A percentile compares a stretch with the other conserved stretches of the same genome.
Evolutionary conservation across 1,284 basidiomycete species (phyloP).

Genomic region (Sporisorium sorghi): DNA sequence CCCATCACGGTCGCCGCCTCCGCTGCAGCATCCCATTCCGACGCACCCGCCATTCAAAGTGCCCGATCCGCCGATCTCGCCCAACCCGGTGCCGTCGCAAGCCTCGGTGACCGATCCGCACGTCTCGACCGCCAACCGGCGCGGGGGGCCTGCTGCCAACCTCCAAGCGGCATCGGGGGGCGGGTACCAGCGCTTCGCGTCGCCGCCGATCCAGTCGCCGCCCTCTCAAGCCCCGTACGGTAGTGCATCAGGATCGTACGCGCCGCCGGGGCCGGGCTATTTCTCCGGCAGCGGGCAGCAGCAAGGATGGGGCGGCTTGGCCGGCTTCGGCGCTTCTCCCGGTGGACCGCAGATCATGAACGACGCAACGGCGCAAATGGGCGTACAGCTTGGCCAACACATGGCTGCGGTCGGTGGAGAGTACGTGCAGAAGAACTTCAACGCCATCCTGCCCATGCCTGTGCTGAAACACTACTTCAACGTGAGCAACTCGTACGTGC

Average conservation of each 20-base stretch:
- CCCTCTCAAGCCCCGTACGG: slow-evolving; percentile 19
- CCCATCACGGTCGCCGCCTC: slow-evolving; percentile 57
- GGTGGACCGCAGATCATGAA: slow-evolving; percentile 74
- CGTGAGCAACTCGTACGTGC: slow-evolving; percentile 95
- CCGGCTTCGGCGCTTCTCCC: slow-evolving; percentile 22
- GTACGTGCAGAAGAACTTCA: slow-evolving; percentile 87
- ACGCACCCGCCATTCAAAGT: slow-evolving; percentile 65
- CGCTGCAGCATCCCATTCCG: slow-evolving; percentile 67
- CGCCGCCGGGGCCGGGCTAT: slow-evolving; percentile 22
- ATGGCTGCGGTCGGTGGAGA: slow-evolving; percentile 93
- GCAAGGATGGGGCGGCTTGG: slow-evolving; percentile 28
- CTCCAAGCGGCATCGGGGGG: slow-evolving; percentile 33
- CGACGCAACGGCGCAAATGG: slow-evolving; percentile 93
- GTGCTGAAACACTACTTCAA: slow-evolving; percentile 91
- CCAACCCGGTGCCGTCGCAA: slow-evolving; percentile 41
- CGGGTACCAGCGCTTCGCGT: slow-evolving; percentile 51
- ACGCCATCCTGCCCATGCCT: slow-evolving; percentile 61
- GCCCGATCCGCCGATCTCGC: slow-evolving; percentile 58
- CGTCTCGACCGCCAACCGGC: slow-evolving; percentile 31
- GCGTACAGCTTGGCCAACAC: slow-evolving; percentile 92
- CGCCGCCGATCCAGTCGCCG: slow-evolving; percentile 45
- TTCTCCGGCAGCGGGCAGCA: slow-evolving; percentile 18
- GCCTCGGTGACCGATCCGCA: slow-evolving; percentile 42
- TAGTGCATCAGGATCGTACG: too few relatives aligned
- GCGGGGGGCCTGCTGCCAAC: slow-evolving; percentile 34